phyloP scores from a whole-genome alignment of 2,329 filamentous ascomycete genomes.

The Grosmannia huntii region DNA sequence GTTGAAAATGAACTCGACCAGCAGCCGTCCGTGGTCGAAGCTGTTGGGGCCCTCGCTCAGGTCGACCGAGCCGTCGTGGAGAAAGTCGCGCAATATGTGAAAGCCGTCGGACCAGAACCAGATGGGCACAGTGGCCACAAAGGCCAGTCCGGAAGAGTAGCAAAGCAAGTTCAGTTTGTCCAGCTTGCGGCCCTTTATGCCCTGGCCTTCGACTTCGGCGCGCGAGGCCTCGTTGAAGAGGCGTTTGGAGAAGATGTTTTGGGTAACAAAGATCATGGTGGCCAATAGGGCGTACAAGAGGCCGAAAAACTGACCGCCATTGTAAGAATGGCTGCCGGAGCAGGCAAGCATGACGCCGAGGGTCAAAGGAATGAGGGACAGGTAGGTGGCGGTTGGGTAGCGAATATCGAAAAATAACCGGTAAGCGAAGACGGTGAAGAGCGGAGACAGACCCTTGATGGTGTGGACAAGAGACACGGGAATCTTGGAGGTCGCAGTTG shows the following conservation, averaged over 20 bases:
- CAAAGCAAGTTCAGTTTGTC: conserved; percentile 95
- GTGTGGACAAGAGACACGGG: conserved; percentile 96
- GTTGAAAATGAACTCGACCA: conserved; percentile 91
- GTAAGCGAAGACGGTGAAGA: conserved; percentile 92
- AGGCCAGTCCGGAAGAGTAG: conserved; percentile 91
- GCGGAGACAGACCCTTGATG: conserved; percentile 90
- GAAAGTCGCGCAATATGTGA: conserved; percentile 61
- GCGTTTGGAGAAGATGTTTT: conserved; percentile 97
- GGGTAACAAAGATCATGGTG: conserved; percentile 90
- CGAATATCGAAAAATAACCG: conserved; percentile 77
- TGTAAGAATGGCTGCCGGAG: conserved; percentile 62
- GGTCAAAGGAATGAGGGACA: conserved; percentile 82
- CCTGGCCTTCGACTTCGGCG: conserved; percentile 61
- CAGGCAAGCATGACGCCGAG: conserved; percentile 93
- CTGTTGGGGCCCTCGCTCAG: conserved; percentile 47
- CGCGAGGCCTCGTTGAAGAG: conserved; percentile 90
- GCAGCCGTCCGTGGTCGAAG: conserved; percentile 60
- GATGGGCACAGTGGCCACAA: conserved; percentile 75
- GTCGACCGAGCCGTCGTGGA: conserved; percentile 66
- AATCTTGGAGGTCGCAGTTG: conserved; percentile 86
- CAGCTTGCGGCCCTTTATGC: conserved; percentile 58
- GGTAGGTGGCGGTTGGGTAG: conserved; percentile 77
- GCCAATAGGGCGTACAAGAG: conserved; percentile 78
- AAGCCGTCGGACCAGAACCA: conserved; percentile 91
- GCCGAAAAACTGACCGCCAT: conserved; percentile 73